Evolutionary conservation across 2,329 filamentous ascomycete species (phyloP), one percentile per base, ranked within the genome.

Genomic region (Fusarium sp.): DNA sequence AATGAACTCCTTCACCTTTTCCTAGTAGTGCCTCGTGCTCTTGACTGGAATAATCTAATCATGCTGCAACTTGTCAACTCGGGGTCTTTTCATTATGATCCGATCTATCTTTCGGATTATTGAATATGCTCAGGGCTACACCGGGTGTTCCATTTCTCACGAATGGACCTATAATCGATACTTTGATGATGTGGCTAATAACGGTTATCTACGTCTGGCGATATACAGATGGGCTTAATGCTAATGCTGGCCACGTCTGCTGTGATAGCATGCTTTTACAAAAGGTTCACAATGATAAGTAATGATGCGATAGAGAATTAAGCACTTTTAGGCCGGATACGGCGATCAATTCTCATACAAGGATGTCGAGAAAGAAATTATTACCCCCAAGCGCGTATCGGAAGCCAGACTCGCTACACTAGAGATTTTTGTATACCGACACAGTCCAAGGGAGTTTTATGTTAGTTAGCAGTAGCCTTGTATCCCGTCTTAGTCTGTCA

Each of bases 1-100:
- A 10, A 4, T 73, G 28, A 3, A 38, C 60, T 22, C 35, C 7
- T 60, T 57, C 7, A 79, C 80, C 1, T 50, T 44, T 3, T 79
- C 55, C 55, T 80, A 81, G 53, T 81, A 82, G 12, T 75, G 24
- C 66, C 79, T 59, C 1, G 73, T 77, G 5, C 62, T 70, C 3
- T 53, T 33, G 0, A 65, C 48, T 0, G 76, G 62, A 22, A 78
- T 75, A 7, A 71, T 15, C 2, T 61, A 44, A 42, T 79, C 77
- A 7, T 60, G 57, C 76, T 79, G 26, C 7, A 33, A 50, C 28
- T n/a, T 50, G 22, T 50, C 9, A 33, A 22, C 30, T 16, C 28
- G 22, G 11, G 22, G 47, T 24, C 10, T 51, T 24, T 31, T 51
- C 15, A 36, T 51, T 4, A 51, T 51, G 47, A 24, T 51, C 15